A percentile compares a stretch with the other conserved stretches of the same genome.
Evolutionary conservation across 2,329 filamentous ascomycete species (phyloP).

Genomic region (Cryphonectria parasitica): DNA sequence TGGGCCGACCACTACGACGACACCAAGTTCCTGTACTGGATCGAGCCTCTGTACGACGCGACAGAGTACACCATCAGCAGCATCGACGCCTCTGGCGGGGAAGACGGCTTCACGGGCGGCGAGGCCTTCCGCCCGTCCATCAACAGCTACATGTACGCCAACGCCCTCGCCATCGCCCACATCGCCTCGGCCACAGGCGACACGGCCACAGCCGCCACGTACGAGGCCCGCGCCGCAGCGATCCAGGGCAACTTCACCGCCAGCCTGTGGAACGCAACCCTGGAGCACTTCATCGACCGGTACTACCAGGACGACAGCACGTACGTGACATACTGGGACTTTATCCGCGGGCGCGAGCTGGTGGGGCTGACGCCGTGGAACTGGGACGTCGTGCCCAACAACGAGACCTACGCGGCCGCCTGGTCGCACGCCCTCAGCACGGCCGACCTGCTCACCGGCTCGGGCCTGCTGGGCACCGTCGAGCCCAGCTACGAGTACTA

Average conservation of each 20-base stretch:
- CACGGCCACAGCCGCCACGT: conserved; percentile 30
- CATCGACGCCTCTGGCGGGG: conserved; percentile 45
- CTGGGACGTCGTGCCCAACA: conserved; percentile 46
- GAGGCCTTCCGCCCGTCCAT: conserved; percentile 48
- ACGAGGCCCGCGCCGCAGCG: conserved; percentile 38
- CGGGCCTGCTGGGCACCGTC: conserved; percentile 45
- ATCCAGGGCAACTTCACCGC: conserved; percentile 44
- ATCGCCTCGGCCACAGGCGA: conserved; percentile 41
- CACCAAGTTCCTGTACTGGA: conserved; percentile 46
- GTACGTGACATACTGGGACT: conserved; percentile 44
- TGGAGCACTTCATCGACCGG: conserved; percentile 49
- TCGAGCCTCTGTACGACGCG: conserved; percentile 47
- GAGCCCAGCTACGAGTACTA: conserved; percentile 50
- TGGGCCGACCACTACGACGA: conserved; percentile 44
- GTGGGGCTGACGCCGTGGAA: conserved; percentile 49
- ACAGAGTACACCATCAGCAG: conserved; percentile 50
- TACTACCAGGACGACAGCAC: conserved; percentile 42
- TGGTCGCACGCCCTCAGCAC: conserved; percentile 43
- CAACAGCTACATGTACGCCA: conserved; percentile 49
- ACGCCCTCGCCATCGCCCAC: conserved; percentile 45
- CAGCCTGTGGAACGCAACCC: conserved; percentile 47
- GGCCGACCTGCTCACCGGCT: conserved; percentile 28
- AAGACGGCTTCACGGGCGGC: conserved; percentile 46
- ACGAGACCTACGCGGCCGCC: conserved; percentile 40
- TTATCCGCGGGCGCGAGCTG: conserved; percentile 47